Conservation (phyloP, 2,329 filamentous ascomycete genomes). For the Beauveria sp. region DNA sequence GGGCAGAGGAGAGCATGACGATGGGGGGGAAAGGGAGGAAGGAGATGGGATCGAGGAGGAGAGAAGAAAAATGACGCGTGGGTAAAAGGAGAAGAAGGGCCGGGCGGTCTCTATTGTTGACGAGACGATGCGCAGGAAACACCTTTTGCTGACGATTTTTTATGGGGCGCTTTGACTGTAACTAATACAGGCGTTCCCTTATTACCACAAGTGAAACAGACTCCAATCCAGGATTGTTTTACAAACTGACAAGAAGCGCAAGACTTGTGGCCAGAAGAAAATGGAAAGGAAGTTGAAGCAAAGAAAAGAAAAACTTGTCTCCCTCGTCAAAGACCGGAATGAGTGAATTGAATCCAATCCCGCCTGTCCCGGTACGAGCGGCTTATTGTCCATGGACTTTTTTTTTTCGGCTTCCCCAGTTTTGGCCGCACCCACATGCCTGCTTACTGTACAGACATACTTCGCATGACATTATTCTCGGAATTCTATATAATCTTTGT, state of each 20-base stretch:
- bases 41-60: background rate
- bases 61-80: background rate
- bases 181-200: background rate
- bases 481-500: no score
- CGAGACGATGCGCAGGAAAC: background rate
- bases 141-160: constrained; percentile 4
- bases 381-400: background rate
- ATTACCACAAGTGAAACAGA: background rate
- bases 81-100: background rate
- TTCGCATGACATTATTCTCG: no score
- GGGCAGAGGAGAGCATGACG: constrained; percentile 5
- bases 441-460: background rate
- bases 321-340: background rate
- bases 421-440: background rate
- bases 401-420: background rate
- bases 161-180: background rate
- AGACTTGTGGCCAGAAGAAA: no score
- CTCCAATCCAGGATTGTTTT: background rate
- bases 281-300: no score
- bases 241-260: no score
- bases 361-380: background rate
- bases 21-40: background rate
- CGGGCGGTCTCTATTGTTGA: background rate
- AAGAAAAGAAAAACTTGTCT: background rate
- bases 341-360: background rate